Conservation (phyloP, 148 eudicot genomes). For the Vaccinium vitisidaea region DNA sequence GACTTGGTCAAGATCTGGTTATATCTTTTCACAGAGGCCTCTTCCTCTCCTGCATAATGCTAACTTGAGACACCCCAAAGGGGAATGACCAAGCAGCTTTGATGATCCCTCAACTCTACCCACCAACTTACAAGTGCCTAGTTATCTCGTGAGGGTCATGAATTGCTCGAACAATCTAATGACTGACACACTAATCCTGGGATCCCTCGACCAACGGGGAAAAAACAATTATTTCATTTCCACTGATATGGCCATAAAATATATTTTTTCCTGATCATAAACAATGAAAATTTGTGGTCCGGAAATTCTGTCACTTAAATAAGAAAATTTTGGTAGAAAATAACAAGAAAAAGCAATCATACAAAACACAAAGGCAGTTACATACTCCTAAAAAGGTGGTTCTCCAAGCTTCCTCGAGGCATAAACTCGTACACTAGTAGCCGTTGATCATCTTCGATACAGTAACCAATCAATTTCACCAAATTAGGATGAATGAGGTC, state of each 20-base stretch:
- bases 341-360: background rate
- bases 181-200: background rate
- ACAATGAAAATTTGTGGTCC: background rate
- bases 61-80: background rate
- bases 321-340: slow-evolving; percentile 11
- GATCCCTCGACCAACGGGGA: background rate
- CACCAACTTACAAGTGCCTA: background rate
- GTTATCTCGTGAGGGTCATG: background rate
- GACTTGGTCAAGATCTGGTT: background rate
- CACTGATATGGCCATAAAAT: background rate
- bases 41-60: background rate
- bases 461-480: slow-evolving; percentile 69
- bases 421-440: slow-evolving; percentile 69
- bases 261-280: background rate
- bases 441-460: slow-evolving; percentile 78
- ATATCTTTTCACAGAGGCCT: background rate
- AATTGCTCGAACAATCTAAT: background rate
- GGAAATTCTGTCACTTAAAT: background rate
- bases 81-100: background rate
- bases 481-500: slow-evolving; percentile 62
- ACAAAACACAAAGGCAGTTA: slow-evolving; percentile 19
- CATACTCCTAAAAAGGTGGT: slow-evolving; percentile 71
- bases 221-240: background rate
- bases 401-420: slow-evolving; percentile 83
- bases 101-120: background rate